phyloP scores from a whole-genome alignment of 768 basidiomycete genomes.

The Podaxis sp. region DNA sequence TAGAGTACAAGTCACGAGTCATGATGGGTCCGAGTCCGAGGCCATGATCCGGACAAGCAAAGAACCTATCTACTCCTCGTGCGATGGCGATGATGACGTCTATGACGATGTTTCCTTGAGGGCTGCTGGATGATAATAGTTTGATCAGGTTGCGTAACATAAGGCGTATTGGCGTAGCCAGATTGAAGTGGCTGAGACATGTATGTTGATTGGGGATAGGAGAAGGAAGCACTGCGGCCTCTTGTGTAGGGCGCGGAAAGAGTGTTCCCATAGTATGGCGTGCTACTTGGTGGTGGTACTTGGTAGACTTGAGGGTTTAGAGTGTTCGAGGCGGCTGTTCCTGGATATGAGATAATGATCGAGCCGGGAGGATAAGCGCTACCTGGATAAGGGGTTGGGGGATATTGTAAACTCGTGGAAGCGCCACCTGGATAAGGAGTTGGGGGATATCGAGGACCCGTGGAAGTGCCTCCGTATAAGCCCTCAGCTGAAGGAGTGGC shows the following conservation, averaged over 20 bases:
- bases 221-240: constrained; percentile 17
- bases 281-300: neutral
- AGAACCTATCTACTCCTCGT: constrained; percentile 11
- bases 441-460: constrained; percentile 17
- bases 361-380: neutral
- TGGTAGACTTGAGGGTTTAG: constrained; percentile 1
- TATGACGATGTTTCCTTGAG: constrained; percentile 25
- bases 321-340: constrained; percentile 20
- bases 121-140: constrained; percentile 23
- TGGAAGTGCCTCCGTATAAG: neutral
- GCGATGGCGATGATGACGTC: constrained; percentile 31
- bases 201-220: constrained; percentile 16
- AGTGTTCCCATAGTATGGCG: neutral
- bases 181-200: neutral
- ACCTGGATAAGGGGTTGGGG: constrained; percentile 9
- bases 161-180: constrained; percentile 9
- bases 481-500: neutral
- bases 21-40: neutral
- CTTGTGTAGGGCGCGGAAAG: neutral
- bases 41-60: too few relatives aligned
- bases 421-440: neutral
- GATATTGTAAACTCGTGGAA: too few relatives aligned
- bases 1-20: neutral
- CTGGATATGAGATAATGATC: constrained; percentile 26
- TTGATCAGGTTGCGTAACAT: constrained; percentile 13